A percentile compares a stretch with the other conserved stretches of the same genome.
Conservation (phyloP, 83 land plant genomes). For the Diphasiastrum complanatum region DNA sequence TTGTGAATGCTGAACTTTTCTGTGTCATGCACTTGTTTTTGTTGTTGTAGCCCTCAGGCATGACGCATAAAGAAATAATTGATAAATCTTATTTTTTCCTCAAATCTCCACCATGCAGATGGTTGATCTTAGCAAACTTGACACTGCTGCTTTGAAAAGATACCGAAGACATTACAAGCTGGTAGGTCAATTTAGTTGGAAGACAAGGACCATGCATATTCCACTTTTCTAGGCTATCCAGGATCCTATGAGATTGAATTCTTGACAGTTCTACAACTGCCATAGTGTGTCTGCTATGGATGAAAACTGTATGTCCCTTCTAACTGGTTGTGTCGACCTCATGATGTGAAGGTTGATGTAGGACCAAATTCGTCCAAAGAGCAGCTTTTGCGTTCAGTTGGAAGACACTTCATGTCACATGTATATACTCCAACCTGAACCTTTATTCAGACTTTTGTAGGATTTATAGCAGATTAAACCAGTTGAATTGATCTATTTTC, state of each 20-base stretch:
- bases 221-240: not conserved
- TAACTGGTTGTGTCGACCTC: not conserved
- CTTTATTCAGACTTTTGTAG: not conserved
- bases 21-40: no score
- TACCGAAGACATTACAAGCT: conserved; percentile 45
- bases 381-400: conserved; percentile 41
- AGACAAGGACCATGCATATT: not conserved
- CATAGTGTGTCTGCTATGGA: not conserved
- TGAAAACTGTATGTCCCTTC: not conserved
- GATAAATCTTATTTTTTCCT: not conserved
- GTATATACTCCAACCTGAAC: conserved; percentile 19
- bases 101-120: conserved; percentile 22
- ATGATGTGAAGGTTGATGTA: conserved; percentile 17
- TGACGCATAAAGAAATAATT: not conserved
- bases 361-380: conserved; percentile 41
- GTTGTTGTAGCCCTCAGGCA: conserved; percentile 12
- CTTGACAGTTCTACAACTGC: not conserved
- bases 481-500: not conserved
- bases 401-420: conserved; percentile 50
- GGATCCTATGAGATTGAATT: not conserved
- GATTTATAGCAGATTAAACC: no score
- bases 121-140: conserved; percentile 48
- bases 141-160: conserved; percentile 36
- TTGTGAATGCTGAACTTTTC: no score
- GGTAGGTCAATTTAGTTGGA: conserved; percentile 25